Evolutionary conservation across 306 rosid genomes (phyloP), one percentile per base, ranked within the genome.

Genomic region (Lathyrus tuberosus): DNA sequence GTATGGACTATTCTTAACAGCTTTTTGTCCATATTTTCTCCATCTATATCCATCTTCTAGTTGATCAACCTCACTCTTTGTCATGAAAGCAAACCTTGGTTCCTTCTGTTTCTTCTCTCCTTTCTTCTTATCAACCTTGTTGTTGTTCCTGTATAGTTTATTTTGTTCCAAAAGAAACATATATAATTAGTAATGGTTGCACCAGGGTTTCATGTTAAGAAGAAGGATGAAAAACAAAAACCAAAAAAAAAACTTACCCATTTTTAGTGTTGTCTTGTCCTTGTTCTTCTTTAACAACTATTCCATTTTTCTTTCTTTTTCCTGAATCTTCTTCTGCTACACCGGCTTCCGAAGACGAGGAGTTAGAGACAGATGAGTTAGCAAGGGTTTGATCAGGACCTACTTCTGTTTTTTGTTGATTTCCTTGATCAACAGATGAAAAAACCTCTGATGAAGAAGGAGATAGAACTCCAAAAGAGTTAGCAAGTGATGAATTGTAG

Each of bases 1-100:
- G 33, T 81, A 90, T 30, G 96, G 96, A 73, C 96, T 90, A 69
- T 90, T 88, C 70, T 90, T 90, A 24, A 90, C 95, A 52, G 96
- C 96, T 60, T 90, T 90, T 24, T 90, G 96, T 26, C 96, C 96
- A 76, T 90, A 90, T 79, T 90, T 90, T 73, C 96, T 90, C 96
- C 96, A 90, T 75, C 96, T 77, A 26, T 90, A 90, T 14, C 96
- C 96, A 72, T 90, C 96, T 86, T 90, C 96, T 9, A 90, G 86
- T 41, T 90, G 96, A 81, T 90, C 96, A 67, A 90, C 95, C 81
- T 90, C 96, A 76, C 96, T 90, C 85, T 88, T 90, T 7, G 96
- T 90, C 88, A 88, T 84, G 87, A 90, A 90, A 0, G 96, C 88
- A 83, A 90, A 87, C 57, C 95, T 76, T 20, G 96, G 95, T 53